Percentiles rank a stretch among this genome's conserved stretches.
These are phyloP conservation scores for Heritiera littoralis DNA, from an alignment of 345 rosid species.

Conservation along the genomic window DNA sequence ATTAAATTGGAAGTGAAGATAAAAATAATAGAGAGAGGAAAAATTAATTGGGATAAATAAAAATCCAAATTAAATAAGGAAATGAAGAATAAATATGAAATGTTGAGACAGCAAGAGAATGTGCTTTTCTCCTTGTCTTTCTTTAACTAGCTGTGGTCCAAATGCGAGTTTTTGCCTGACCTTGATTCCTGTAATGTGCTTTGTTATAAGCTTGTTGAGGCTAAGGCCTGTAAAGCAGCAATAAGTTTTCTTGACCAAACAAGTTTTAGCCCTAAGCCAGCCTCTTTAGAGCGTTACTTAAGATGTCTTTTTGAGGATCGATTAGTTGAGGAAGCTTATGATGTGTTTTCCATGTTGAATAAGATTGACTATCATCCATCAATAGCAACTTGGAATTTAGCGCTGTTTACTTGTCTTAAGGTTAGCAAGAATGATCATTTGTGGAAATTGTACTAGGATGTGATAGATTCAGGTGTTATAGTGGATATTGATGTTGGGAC, in stretches of 20 bases:
- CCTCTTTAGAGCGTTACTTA: too few species aligned
- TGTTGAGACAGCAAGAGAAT: slow-evolving; percentile 53
- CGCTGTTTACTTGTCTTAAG: slow-evolving; percentile 45
- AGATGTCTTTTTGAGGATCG: slow-evolving; percentile 30
- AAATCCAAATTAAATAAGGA: too few species aligned
- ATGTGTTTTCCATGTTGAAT: slow-evolving; percentile 36
- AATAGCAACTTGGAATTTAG: slow-evolving; percentile 49
- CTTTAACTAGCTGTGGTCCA: slow-evolving; percentile 51
- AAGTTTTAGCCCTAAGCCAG: too few species aligned
- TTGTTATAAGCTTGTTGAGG: slow-evolving; percentile 43
- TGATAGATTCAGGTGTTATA: too few species aligned
- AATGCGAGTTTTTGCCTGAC: slow-evolving; percentile 40
- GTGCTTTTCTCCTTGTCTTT: slow-evolving; percentile 49
- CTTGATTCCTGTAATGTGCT: slow-evolving; percentile 46
- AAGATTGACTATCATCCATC: slow-evolving; percentile 33
- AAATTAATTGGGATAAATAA: too few species aligned
- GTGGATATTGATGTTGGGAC: too few species aligned
- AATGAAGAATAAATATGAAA: too few species aligned
- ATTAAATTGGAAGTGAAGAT: too few species aligned
- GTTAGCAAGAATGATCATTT: slow-evolving; percentile 41
- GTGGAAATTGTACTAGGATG: too few species aligned
- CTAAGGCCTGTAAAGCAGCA: too few species aligned
- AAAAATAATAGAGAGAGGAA: too few species aligned
- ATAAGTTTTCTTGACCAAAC: too few species aligned
- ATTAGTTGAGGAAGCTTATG: slow-evolving; percentile 50